Evolutionary conservation across 1,284 basidiomycete genomes (phyloP).

Genomic region (Cystobasidium pallidum): DNA sequence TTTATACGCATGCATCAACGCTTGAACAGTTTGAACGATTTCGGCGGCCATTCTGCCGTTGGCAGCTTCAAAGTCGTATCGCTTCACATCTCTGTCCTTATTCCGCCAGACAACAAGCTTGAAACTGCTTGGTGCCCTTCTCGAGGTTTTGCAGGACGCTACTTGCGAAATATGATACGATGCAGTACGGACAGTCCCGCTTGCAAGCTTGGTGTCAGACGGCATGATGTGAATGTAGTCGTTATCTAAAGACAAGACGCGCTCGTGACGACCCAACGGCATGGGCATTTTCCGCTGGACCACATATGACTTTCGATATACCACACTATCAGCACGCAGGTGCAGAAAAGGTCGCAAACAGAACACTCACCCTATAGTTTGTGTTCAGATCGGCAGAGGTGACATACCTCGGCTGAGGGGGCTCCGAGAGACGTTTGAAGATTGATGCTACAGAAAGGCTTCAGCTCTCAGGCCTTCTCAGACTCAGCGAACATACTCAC

Average conservation of each 20-base stretch:
- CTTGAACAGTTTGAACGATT: slow-evolving; percentile 54
- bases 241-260: slow-evolving; percentile 90
- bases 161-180: slow-evolving; percentile 92
- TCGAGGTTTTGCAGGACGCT: slow-evolving; percentile 77
- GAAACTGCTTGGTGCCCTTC: slow-evolving; percentile 79
- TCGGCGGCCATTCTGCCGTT: slow-evolving; percentile 58
- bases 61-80: slow-evolving; percentile 98
- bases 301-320: slow-evolving; percentile 72
- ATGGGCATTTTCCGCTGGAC: slow-evolving; percentile 95
- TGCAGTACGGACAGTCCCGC: slow-evolving; percentile 62
- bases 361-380: slow-evolving; percentile 71
- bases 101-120: slow-evolving; percentile 77
- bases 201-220: slow-evolving; percentile 68
- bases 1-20: slow-evolving; percentile 45
- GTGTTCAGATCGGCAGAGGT: slow-evolving; percentile 59
- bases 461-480: slow-evolving; percentile 39
- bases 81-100: slow-evolving; percentile 68
- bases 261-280: slow-evolving; percentile 82
- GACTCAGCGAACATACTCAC: slow-evolving; percentile 59
- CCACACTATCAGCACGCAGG: not conserved
- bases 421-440: slow-evolving; percentile 80
- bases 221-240: slow-evolving; percentile 83
- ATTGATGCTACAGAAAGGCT: slow-evolving; percentile 71
- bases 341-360: not conserved
- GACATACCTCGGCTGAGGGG: slow-evolving; percentile 64